These are phyloP conservation scores for Eustoma russellianum DNA, from an alignment of 257 asterid species.

Conservation along the genomic window DNA sequence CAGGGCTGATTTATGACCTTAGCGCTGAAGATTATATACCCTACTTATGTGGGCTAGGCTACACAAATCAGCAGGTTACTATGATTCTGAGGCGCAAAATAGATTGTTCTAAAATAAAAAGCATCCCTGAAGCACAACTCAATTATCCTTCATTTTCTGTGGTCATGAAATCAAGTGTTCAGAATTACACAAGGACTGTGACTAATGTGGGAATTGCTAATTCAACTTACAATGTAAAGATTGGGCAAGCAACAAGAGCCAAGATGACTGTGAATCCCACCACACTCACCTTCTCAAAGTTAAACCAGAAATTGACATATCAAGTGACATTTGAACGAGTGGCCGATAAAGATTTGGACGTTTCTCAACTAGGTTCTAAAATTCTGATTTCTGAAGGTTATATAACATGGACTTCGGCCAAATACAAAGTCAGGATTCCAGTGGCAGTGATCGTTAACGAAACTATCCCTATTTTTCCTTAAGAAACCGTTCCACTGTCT, in stretches of 20 bases:
- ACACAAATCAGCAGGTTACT: slow-evolving; percentile 8
- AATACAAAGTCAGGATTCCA: slow-evolving; percentile 9
- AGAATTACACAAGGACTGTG: slow-evolving; percentile 7
- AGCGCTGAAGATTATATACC: slow-evolving; percentile 7
- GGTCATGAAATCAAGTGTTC: neutral
- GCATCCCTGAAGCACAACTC: slow-evolving; percentile 10
- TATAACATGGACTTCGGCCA: slow-evolving; percentile 8
- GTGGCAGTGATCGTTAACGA: neutral
- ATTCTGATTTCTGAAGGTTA: neutral
- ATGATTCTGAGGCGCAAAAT: neutral
- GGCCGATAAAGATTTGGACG: neutral
- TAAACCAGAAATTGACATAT: slow-evolving; percentile 9
- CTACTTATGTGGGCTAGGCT: slow-evolving; percentile 11
- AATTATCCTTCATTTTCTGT: slow-evolving; percentile 15
- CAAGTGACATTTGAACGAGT: slow-evolving; percentile 6
- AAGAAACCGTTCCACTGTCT: no score
- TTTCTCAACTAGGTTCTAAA: no score
- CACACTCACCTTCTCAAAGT: neutral
- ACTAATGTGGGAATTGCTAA: slow-evolving; percentile 11
- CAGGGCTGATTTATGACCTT: slow-evolving; percentile 14
- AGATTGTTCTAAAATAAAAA: neutral
- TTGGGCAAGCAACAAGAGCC: slow-evolving; percentile 5
- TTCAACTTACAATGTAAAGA: slow-evolving; percentile 6
- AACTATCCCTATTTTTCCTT: no score
- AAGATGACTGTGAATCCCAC: slow-evolving; percentile 3